Evolutionary conservation across 192 early-diverging fungal genomes (phyloP).

Genomic region (Mortierella claussenii): DNA sequence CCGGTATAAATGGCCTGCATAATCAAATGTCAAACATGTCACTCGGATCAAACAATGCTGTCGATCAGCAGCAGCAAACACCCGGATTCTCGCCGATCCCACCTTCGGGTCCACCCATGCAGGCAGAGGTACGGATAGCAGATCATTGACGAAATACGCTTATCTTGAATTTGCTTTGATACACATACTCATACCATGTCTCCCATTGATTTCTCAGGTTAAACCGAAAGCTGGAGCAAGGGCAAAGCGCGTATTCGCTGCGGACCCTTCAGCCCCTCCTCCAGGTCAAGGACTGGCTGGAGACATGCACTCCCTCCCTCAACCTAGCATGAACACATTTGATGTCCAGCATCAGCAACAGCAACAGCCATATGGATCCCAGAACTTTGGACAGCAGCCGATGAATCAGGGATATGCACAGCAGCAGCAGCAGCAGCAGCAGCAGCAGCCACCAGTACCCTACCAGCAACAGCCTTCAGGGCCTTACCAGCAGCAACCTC

Average conservation of each 20-base stretch:
- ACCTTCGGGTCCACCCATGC: conserved; percentile 19
- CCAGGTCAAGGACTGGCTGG: conserved; percentile 24
- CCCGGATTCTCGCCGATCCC: conserved; percentile 19
- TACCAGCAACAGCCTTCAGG: too few relatives aligned
- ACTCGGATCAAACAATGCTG: conserved; percentile 13
- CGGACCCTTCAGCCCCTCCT: conserved; percentile 23
- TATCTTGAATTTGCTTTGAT: background rate
- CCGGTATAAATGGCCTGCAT: conserved; percentile 21
- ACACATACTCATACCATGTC: background rate
- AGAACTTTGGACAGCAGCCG: conserved; percentile 18
- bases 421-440: conserved; percentile 32
- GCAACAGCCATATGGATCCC: conserved; percentile 38
- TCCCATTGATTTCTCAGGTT: conserved; percentile 2
- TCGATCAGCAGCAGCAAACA: conserved; percentile 16
- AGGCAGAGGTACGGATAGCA: conserved; percentile 28
- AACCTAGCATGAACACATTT: conserved; percentile 23
- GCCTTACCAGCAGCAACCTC: conserved; percentile 50
- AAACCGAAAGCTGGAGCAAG: conserved; percentile 44
- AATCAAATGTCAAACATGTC: conserved; percentile 41
- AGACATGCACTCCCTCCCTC: conserved; percentile 22
- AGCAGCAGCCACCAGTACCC: too few relatives aligned
- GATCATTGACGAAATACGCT: too few relatives aligned
- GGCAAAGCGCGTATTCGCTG: conserved; percentile 39
- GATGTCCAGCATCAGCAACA: conserved; percentile 9
- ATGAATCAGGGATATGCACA: too few relatives aligned